Evolutionary conservation across 306 rosid species (phyloP).

Genomic region (Rosa rugosa): DNA sequence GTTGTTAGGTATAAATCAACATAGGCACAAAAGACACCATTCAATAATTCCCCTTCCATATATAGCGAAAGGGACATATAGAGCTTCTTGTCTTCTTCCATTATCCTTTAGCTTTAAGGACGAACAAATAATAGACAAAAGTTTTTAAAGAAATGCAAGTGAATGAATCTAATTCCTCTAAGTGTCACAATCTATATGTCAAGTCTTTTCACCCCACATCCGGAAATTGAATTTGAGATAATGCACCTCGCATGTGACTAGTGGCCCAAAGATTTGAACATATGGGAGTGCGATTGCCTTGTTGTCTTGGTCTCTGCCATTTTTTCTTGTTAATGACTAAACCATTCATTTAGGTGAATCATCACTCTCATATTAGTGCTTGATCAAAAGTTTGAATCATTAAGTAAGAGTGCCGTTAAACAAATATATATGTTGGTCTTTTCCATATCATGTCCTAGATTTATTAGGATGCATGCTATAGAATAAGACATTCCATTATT

Average conservation of each 20-base stretch:
- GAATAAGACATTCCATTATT: not conserved
- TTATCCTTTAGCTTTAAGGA: not conserved
- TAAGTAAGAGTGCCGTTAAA: not conserved
- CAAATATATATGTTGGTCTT: not conserved
- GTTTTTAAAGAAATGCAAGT: not conserved
- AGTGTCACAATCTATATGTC: conserved; percentile 30
- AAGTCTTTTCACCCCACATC: not conserved
- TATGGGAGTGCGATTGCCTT: not conserved
- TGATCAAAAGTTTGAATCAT: not conserved
- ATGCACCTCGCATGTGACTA: conserved; percentile 16
- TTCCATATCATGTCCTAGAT: not conserved
- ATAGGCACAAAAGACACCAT: not conserved
- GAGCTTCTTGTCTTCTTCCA: not conserved
- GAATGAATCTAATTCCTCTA: conserved; percentile 18
- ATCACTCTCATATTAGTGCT: not conserved
- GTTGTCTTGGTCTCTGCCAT: not conserved
- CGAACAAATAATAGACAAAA: not conserved
- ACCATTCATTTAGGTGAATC: not conserved
- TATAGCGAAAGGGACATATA: not conserved
- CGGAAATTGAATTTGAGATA: conserved; percentile 15
- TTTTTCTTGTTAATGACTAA: not conserved
- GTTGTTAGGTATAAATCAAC: not conserved
- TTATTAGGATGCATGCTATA: not conserved
- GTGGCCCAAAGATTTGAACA: conserved; percentile 13
- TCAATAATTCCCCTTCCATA: not conserved